Conservation (phyloP, 805 yeast genomes). For the Candida ascalaphidarum region DNA sequence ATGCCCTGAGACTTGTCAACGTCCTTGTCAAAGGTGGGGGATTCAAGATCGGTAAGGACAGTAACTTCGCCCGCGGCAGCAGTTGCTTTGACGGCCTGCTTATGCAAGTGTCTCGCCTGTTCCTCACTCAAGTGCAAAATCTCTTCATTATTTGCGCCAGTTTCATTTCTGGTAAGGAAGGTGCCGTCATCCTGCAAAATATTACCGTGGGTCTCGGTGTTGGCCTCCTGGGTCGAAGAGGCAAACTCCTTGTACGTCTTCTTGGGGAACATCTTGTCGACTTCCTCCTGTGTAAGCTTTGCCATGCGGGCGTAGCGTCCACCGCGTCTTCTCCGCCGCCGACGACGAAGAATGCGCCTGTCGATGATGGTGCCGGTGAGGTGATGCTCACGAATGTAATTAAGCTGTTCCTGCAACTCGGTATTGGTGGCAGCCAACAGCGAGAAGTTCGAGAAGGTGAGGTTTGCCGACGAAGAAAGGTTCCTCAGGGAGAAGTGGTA, state of each 20-base stretch:
- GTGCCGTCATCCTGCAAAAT: slow-evolving; percentile 29
- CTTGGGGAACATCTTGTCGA: slow-evolving; percentile 51
- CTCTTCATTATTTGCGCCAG: slow-evolving; percentile 1
- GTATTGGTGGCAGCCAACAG: too few relatives aligned
- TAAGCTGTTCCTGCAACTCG: slow-evolving; percentile 16
- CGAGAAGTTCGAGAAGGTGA: too few relatives aligned
- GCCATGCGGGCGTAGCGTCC: slow-evolving; percentile 38
- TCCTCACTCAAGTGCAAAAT: too few relatives aligned
- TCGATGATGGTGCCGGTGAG: slow-evolving; percentile 22
- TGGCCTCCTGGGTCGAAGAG: slow-evolving; percentile 50
- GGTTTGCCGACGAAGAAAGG: slow-evolving; percentile 1
- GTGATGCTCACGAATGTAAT: slow-evolving; percentile 23
- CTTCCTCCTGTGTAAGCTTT: slow-evolving; percentile 46
- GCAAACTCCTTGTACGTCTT: slow-evolving; percentile 54
- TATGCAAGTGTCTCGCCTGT: too few relatives aligned
- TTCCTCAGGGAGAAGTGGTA: slow-evolving; percentile 24
- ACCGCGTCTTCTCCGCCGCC: slow-evolving; percentile 33
- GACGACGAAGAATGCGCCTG: slow-evolving; percentile 13
- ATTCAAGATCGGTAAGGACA: too few relatives aligned
- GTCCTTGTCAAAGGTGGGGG: neutral
- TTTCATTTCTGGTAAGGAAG: neutral
- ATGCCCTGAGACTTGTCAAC: slow-evolving; percentile 1
- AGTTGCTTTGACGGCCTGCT: too few relatives aligned
- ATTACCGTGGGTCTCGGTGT: slow-evolving; percentile 35
- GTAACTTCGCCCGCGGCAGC: too few relatives aligned